Base-by-base conservation (phyloP, 495 filamentous ascomycete species). In the Tetracladium marchalianum region DNA sequence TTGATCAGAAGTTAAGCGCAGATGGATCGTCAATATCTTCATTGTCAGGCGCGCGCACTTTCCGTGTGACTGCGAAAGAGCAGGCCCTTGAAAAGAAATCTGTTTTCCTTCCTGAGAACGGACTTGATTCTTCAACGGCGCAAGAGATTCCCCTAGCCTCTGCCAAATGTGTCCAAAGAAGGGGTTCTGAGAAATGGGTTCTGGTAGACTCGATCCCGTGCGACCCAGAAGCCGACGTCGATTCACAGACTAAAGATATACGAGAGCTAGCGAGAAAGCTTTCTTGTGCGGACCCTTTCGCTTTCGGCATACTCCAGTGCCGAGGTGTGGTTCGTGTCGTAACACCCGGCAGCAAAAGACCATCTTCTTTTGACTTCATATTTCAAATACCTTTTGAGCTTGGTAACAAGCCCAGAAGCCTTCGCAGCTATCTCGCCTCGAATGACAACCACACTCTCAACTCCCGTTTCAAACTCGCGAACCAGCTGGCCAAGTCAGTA, bases 291-390 rank as follows among this genome's bases (percentile, higher is more conserved):
- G 59, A 71, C 31, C 65, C 73, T 0, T 18, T 54, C 3, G 54
- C 57, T 4, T 76, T 76, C 39, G 68, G 72, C 19, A 59, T 78
- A 31, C 66, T 78, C 5, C 39, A 52, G 8, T 76, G 74, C 50
- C 55, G 59, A 35, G 73, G 74, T 10, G 52, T 65, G 13, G 50
- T 67, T 13, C 39, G 45, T 36, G 40, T 37, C 18, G 12, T 4
- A 16, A 19, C 35, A 49, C n/a, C 3, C 12, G 39, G 18, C 6
- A 40, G 18, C 24, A 39, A 32, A 39, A 42, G 27, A 44, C 46
- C 38, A 22, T n/a, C 24, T 49, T 37, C n/a, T n/a, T 56, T 63
- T 42, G 34, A 47, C 19, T 53, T 52, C 34, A 19, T 51, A 10
- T 55, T 55, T 33, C 22, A 39, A 4, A 35, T 49, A 24, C 49